phyloP scores from a whole-genome alignment of 1,139 yeast genomes.

The Yamadazyma aaseri region DNA sequence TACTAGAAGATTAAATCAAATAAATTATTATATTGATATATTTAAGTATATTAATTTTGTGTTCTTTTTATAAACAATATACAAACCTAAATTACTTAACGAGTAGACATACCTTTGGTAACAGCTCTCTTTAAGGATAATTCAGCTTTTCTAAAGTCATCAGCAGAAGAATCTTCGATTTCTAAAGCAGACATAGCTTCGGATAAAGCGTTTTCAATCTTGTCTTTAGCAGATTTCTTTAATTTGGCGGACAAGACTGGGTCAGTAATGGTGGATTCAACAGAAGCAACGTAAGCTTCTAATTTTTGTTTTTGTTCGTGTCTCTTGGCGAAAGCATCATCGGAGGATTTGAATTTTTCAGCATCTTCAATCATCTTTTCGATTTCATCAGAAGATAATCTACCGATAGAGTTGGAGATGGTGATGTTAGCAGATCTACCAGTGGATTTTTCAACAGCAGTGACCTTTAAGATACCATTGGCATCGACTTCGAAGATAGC shows the following conservation, averaged over 20 bases:
- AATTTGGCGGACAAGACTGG: slow-evolving; percentile 97
- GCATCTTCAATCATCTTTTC: slow-evolving; percentile 99
- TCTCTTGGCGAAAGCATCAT: slow-evolving; percentile 99
- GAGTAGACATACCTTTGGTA: slow-evolving; percentile 99
- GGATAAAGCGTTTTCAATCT: slow-evolving; percentile 97
- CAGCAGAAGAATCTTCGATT: slow-evolving; percentile 94
- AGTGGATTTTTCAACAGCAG: slow-evolving; percentile 98
- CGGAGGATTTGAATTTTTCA: slow-evolving; percentile 98
- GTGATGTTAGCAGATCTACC: slow-evolving; percentile 99
- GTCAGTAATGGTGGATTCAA: slow-evolving; percentile 96
- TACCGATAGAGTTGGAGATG: slow-evolving; percentile 99
- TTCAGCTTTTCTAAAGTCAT: slow-evolving; percentile 99
- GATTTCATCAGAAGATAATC: slow-evolving; percentile 95
- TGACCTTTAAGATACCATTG: slow-evolving; percentile 96
- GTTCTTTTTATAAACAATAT: slow-evolving; percentile 16
- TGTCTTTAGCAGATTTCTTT: slow-evolving; percentile 97
- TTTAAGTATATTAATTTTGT: slow-evolving; percentile 13
- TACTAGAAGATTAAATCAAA: slow-evolving; percentile 43
- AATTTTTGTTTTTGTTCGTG: slow-evolving; percentile 99
- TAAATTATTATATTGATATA: slow-evolving; percentile 17
- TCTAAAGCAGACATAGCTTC: slow-evolving; percentile 98
- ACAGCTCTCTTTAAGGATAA: slow-evolving; percentile 98
- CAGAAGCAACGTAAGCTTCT: slow-evolving; percentile 97
- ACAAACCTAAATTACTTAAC: slow-evolving; percentile 52
- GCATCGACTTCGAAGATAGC: slow-evolving; percentile 94